Evolutionary conservation across 352 stramenopile species (phyloP).

Genomic region (Phytopythium kandeliae): DNA sequence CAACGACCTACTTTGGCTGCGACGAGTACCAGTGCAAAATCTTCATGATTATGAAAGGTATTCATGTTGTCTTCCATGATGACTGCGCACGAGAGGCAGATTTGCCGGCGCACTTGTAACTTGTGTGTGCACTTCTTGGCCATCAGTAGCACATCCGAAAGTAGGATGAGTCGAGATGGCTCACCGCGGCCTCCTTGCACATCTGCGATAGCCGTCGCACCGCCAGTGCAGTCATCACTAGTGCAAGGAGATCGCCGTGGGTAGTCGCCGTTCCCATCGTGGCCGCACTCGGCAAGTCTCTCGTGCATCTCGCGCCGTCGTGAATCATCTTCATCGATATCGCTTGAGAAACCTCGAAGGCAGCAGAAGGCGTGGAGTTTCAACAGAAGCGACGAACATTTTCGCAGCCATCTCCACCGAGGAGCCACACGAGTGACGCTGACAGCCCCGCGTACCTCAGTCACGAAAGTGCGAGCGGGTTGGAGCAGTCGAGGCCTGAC

Average conservation of each 20-base stretch:
- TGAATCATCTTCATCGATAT: neutral
- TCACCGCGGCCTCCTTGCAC: conserved; percentile 10
- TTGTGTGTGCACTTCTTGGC: conserved; percentile 38
- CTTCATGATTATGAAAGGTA: too few relatives aligned
- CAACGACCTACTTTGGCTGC: conserved; percentile 47
- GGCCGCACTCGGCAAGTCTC: neutral
- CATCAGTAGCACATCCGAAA: conserved; percentile 65
- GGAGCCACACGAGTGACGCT: conserved; percentile 18
- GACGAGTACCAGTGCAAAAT: conserved; percentile 40
- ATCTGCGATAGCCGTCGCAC: too few relatives aligned
- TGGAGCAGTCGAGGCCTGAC: conserved; percentile 37
- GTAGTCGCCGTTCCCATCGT: neutral
- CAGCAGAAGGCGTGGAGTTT: neutral
- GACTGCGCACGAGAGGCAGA: conserved; percentile 51
- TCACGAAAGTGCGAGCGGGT: conserved; percentile 40
- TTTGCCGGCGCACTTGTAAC: conserved; percentile 48
- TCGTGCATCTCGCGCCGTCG: neutral
- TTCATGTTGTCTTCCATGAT: conserved; percentile 19
- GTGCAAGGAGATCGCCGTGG: neutral
- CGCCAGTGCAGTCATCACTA: neutral
- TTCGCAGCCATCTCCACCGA: conserved; percentile 19
- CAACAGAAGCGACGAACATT: conserved; percentile 1
- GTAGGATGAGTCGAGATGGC: conserved; percentile 39
- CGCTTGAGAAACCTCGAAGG: neutral
- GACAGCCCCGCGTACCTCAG: conserved; percentile 29